Evolutionary conservation across 345 rosid species (phyloP).

Genomic region (Aethionema arabicum): DNA sequence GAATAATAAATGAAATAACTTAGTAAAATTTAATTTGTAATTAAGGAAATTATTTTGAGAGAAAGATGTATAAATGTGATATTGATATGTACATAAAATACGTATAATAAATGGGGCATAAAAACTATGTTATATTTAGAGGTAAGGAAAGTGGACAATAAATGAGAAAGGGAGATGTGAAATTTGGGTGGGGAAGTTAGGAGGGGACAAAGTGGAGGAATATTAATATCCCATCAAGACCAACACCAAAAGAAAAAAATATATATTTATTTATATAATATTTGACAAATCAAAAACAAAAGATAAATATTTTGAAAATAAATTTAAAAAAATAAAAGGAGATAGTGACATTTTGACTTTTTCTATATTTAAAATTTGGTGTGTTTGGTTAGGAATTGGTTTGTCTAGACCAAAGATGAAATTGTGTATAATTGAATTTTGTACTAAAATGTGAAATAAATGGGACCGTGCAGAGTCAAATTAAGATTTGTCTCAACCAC

Average conservation of each 20-base stretch:
- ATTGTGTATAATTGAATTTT: slow-evolving; percentile 27
- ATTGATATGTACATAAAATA: slow-evolving; percentile 2
- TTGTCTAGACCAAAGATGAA: slow-evolving; percentile 22
- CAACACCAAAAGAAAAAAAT: slow-evolving; percentile 47
- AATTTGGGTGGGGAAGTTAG: slow-evolving; percentile 37
- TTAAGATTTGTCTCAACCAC: slow-evolving; percentile 20
- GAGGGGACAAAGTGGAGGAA: slow-evolving; percentile 96
- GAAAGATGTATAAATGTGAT: slow-evolving; percentile 8
- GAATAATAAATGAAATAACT: too few species aligned
- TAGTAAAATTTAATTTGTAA: too few species aligned
- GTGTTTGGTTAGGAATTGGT: slow-evolving; percentile 12
- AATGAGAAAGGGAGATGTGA: slow-evolving; percentile 20
- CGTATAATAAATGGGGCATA: not conserved
- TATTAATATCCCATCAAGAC: slow-evolving; percentile 77
- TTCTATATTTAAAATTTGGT: slow-evolving; percentile 27
- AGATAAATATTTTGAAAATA: slow-evolving; percentile 7
- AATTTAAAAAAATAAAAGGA: slow-evolving; percentile 6
- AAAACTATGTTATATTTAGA: slow-evolving; percentile 17
- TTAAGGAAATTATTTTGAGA: too few species aligned
- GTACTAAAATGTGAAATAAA: slow-evolving; percentile 26
- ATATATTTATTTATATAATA: slow-evolving; percentile 38
- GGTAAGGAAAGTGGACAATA: slow-evolving; percentile 24
- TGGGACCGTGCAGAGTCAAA: slow-evolving; percentile 26
- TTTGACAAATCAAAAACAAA: slow-evolving; percentile 25
- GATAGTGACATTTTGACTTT: slow-evolving; percentile 39